A percentile compares a stretch with the other conserved stretches of the same genome.
Evolutionary conservation across 2,329 filamentous ascomycete species (phyloP).

Genomic region (Apiospora malaysiana): DNA sequence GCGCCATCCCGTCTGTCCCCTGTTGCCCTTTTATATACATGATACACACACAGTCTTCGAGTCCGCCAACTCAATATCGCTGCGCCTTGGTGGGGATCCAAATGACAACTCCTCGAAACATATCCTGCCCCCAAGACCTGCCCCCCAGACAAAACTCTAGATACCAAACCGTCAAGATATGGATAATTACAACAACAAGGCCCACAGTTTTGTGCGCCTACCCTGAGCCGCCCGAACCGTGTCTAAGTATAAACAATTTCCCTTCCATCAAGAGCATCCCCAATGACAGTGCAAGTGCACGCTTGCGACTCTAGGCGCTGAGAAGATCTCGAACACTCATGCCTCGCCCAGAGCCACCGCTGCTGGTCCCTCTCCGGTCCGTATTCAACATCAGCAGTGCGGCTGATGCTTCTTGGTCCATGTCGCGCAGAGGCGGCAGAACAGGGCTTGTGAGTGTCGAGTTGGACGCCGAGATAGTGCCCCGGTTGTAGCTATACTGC

Average conservation of each 20-base stretch:
- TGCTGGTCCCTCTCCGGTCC: constrained; percentile 66
- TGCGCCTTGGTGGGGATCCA: neutral
- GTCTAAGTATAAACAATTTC: neutral
- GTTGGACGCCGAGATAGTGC: constrained; percentile 45
- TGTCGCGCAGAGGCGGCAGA: constrained; percentile 59
- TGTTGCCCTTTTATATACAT: neutral
- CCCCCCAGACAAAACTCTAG: neutral
- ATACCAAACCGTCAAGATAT: neutral
- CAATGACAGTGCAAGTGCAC: neutral
- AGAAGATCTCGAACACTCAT: constrained; percentile 63
- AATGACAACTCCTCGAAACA: neutral
- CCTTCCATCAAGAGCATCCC: neutral
- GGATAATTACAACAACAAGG: neutral
- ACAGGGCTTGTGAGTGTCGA: constrained; percentile 66
- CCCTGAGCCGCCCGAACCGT: neutral
- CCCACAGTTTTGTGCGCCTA: neutral
- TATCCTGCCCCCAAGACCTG: neutral
- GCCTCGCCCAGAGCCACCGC: constrained; percentile 42
- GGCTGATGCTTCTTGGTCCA: constrained; percentile 81
- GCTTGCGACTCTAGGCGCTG: constrained; percentile 46
- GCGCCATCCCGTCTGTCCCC: neutral
- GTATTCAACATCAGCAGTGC: constrained; percentile 87
- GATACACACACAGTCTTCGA: neutral
- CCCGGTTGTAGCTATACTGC: constrained; percentile 46
- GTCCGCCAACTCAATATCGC: neutral